Base-by-base conservation (phyloP, 331 rosid species). In the Pyracantha coccinea region DNA sequence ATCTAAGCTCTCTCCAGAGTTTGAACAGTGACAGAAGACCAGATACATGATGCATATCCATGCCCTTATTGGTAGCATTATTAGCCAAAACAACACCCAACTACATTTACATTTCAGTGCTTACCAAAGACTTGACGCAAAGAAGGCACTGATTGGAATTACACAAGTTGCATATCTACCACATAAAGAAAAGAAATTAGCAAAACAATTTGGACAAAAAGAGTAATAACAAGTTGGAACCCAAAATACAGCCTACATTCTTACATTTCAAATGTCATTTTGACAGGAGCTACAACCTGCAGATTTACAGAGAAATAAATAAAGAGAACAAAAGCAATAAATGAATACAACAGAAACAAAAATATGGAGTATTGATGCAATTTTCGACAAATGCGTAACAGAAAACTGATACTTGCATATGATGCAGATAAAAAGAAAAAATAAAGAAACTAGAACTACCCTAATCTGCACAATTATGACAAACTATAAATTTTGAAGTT, bases 101-200 rank as follows among this genome's bases (percentile, higher is more conserved):
- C 31, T 78, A 54, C 54, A 9, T 67, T 38, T 45, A 55, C 13
- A 47, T 47, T 50, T 27, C 24, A 47, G 77, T 72, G 73, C 92
- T 93, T 85, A 93, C 98, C 97, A 93, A 54, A 93, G 96, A 78
- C 98, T 93, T 68, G 97, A 91, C 9, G 98, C 98, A 70, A 93
- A 93, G 90, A 89, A 93, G 32, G 94, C 98, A 76, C 98, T 91
- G 45, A 91, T 93, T 8, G 97, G 98, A 75, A 93, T 79, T 60
- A 93, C 98, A 86, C 98, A 89, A 5, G 96, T 93, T 84, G 90
- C 96, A 69, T 93, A 93, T 88, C 98, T 93, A 94, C 68, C 78
- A 81, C 52, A 79, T 29, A 68, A 71, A 77, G 50, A 77, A 78
- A 58, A 50, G 14, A 5, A 57, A 9, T 55, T 58, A 75, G 14